These are phyloP conservation scores for Populus trichocarpa DNA, from an alignment of 441 rosid species.

Conservation along the genomic window DNA sequence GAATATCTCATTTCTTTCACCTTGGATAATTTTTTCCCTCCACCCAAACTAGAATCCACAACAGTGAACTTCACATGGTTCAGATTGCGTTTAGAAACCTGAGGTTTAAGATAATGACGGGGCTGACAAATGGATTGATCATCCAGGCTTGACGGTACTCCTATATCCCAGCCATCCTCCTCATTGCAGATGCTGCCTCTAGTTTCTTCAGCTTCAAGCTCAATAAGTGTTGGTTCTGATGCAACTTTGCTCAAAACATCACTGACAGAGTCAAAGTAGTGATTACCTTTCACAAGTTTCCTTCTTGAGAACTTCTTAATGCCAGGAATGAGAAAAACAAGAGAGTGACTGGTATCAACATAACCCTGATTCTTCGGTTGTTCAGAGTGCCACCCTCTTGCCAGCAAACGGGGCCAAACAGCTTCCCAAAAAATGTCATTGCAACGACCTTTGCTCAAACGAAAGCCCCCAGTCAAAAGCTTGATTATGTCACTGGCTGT, in stretches of 20 bases:
- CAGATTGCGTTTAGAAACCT: slow-evolving; percentile 37
- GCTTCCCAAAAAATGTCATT: slow-evolving; percentile 85
- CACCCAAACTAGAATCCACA: slow-evolving; percentile 59
- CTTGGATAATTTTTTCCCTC: slow-evolving; percentile 40
- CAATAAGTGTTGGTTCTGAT: slow-evolving; percentile 66
- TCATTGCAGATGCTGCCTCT: slow-evolving; percentile 24
- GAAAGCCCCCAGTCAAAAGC: slow-evolving; percentile 53
- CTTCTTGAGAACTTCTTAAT: slow-evolving; percentile 63
- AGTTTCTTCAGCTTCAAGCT: slow-evolving; percentile 51
- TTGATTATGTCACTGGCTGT: slow-evolving; percentile 54
- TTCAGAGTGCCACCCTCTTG: slow-evolving; percentile 80
- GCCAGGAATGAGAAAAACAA: slow-evolving; percentile 74
- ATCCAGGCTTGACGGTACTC: slow-evolving; percentile 38
- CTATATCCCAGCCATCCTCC: slow-evolving; percentile 26
- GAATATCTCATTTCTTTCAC: slow-evolving; percentile 45
- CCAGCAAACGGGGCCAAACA: slow-evolving; percentile 80
- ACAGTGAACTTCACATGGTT: slow-evolving; percentile 49
- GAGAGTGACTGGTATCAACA: slow-evolving; percentile 35
- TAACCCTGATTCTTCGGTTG: slow-evolving; percentile 45
- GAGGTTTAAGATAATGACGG: slow-evolving; percentile 56
- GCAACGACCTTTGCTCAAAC: slow-evolving; percentile 70
- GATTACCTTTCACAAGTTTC: slow-evolving; percentile 61
- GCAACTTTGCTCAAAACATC: slow-evolving; percentile 71
- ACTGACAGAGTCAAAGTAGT: slow-evolving; percentile 75
- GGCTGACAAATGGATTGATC: slow-evolving; percentile 33